Base-by-base conservation (phyloP, 2,329 filamentous ascomycete species). In the Erysiphe pulchra region DNA sequence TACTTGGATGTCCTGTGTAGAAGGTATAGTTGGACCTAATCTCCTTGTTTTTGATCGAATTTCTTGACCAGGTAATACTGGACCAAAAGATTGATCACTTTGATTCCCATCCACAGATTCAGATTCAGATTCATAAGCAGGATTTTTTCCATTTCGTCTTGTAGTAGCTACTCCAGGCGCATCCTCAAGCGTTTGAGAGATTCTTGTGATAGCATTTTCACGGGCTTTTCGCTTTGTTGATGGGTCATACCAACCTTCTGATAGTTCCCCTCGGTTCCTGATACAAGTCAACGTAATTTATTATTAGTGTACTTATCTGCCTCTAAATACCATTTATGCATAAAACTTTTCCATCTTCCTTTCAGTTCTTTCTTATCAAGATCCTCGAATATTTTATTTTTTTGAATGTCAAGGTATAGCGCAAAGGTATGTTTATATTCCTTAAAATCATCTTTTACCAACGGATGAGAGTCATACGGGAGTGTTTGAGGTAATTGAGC, bases 211-310 rank as follows among this genome's bases (percentile, higher is more conserved):
- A 8, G 50, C 44, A 43, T 48, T 45, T 49, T 50, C 54, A 24
- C 53, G 41, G 10, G 57, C 54, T 50, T 56, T 59, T 10, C 60
- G 58, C 30, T 59, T 51, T 9, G 63, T 80, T 47, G 71, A 71
- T 8, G 85, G 80, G 56, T 92, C 83, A 61, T 95, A 98, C 87
- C 87, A 98, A 42, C 83, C 83, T 60, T 87, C 79, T 4, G 81
- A 79, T 50, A 95, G 66, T 62, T 87, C 82, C 57, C 77, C 79
- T 54, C 75, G 73, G 64, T 98, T 98, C 75, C 75, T 80, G 24
- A 28, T 28, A 28, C 7, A 8, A 8, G 8, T 28, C 24, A 28
- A 28, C 24, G 8, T 7, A 5, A 8, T 28, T 28, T 28, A 28
- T 9, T 28, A 28, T 28, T 7, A 7, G 7, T 8, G 24, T 7